Base-by-base conservation (phyloP, 257 asterid genomes). In the Ophiorrhiza pumila region DNA sequence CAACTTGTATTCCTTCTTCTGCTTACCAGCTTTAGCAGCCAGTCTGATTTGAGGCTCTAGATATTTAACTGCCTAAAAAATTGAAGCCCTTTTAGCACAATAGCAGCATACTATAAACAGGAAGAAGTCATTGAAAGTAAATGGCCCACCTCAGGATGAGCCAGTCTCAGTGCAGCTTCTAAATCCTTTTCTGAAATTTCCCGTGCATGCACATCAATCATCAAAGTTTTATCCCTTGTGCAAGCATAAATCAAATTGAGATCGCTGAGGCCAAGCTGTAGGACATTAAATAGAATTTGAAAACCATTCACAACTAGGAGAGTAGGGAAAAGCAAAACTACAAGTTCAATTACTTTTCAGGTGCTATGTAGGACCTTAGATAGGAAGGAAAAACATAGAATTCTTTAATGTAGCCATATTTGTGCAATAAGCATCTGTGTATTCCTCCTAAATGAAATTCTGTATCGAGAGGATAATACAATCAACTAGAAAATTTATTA, bases 231-330 rank as follows among this genome's bases (percentile, higher is more conserved):
- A 84, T 95, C 98, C 86, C 72, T 90, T 60, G 98, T 91, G 86
- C 99, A 95, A 39, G 99, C 99, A 86, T 95, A 95, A 71, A 95
- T 90, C 88, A 95, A 85, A 86, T 90, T 91, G 71, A 95, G 97
- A 82, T 95, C 99, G 61, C 99, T 90, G 78, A 87, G 63, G 74
- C 81, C 81, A 71, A 95, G 97, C 98, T 95, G 96, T 85, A 79
- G 25, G 55, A 78, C 74, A 83, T 67, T 69, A 85, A 77, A 56
- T 14, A 75, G 50, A 83, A 74, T 37, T 20, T 68, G 65, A 50
- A 3, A 39, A 25, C 20, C 25, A 17, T 29, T 60, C 5, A 68
- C 23, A 59, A 29, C 47, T 32, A 18, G 46, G 13, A 53, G 23
- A n/a, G 45, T 43, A 34, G 7, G 42, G 43, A 50, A 60, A 50